phyloP scores from a whole-genome alignment of 2,329 filamentous ascomycete genomes.

The Colletotrichum eleusines region DNA sequence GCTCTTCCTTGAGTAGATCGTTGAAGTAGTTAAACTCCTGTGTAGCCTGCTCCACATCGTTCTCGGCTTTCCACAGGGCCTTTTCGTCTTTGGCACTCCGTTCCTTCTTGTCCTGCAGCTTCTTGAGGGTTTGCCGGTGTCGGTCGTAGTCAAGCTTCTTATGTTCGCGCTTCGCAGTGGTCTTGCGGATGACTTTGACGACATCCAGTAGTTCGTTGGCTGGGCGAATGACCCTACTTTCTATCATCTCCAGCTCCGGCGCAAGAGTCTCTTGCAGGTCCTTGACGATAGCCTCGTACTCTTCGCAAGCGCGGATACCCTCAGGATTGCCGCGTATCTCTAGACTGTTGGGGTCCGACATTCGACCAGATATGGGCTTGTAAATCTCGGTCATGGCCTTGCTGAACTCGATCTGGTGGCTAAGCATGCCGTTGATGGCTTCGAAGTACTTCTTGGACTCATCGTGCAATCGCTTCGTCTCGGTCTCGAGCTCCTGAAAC shows the following conservation, averaged over 20 bases:
- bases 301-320: conserved; percentile 94
- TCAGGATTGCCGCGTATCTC: conserved; percentile 88
- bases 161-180: conserved; percentile 89
- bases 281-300: conserved; percentile 92
- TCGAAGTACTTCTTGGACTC: conserved; percentile 98
- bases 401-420: conserved; percentile 98
- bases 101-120: conserved; percentile 97
- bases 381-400: conserved; percentile 96
- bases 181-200: conserved; percentile 94
- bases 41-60: conserved; percentile 89
- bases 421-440: conserved; percentile 97
- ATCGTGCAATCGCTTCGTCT: conserved; percentile 97
- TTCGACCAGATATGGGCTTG: conserved; percentile 95
- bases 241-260: conserved; percentile 98
- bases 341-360: conserved; percentile 90
- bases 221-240: conserved; percentile 88
- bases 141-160: conserved; percentile 98
- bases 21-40: conserved; percentile 99
- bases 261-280: conserved; percentile 89
- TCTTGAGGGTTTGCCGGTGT: conserved; percentile 85
- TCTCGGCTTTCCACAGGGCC: conserved; percentile 94
- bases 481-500: conserved; percentile 92
- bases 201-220: conserved; percentile 94
- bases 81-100: conserved; percentile 97
- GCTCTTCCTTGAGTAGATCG: conserved; percentile 93